These are phyloP conservation scores for Venturia carpophila DNA, from an alignment of 2,329 filamentous ascomycete species.

Conservation along the genomic window DNA sequence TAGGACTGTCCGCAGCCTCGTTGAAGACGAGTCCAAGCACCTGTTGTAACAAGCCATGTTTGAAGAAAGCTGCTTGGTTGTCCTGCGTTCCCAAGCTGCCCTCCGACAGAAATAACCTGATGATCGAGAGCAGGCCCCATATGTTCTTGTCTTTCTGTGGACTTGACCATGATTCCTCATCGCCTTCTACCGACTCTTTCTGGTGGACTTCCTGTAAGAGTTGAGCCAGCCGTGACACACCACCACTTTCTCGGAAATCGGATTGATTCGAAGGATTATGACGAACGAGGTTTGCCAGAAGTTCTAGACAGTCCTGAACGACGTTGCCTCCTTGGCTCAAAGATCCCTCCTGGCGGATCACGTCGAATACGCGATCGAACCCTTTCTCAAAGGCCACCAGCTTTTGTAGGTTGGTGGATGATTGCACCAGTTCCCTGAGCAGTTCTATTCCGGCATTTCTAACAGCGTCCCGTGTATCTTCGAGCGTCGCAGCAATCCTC, in stretches of 20 bases:
- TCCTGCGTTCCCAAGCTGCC: slow-evolving; percentile 73
- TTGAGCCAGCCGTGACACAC: slow-evolving; percentile 61
- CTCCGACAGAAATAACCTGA: slow-evolving; percentile 74
- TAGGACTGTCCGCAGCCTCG: slow-evolving; percentile 60
- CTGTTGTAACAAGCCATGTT: slow-evolving; percentile 69
- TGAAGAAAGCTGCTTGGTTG: slow-evolving; percentile 82
- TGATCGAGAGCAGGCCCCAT: slow-evolving; percentile 78
- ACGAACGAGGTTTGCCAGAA: slow-evolving; percentile 80
- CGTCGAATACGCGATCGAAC: slow-evolving; percentile 75
- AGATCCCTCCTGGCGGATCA: slow-evolving; percentile 75
- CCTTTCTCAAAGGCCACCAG: slow-evolving; percentile 92
- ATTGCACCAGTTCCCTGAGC: slow-evolving; percentile 78
- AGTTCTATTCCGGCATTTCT: slow-evolving; percentile 72
- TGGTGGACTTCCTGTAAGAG: slow-evolving; percentile 56
- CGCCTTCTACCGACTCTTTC: slow-evolving; percentile 50
- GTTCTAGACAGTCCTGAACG: slow-evolving; percentile 86
- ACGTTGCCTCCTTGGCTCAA: slow-evolving; percentile 74
- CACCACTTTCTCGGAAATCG: slow-evolving; percentile 84
- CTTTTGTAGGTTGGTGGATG: slow-evolving; percentile 84
- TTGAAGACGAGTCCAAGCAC: slow-evolving; percentile 79
- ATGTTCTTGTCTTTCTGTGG: slow-evolving; percentile 80
- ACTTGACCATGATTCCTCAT: slow-evolving; percentile 59
- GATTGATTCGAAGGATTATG: slow-evolving; percentile 89
- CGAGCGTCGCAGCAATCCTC: slow-evolving; percentile 72
- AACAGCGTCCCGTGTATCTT: slow-evolving; percentile 78